These are phyloP conservation scores for Cicer yamashitae DNA, from an alignment of 306 rosid species.

Conservation along the genomic window DNA sequence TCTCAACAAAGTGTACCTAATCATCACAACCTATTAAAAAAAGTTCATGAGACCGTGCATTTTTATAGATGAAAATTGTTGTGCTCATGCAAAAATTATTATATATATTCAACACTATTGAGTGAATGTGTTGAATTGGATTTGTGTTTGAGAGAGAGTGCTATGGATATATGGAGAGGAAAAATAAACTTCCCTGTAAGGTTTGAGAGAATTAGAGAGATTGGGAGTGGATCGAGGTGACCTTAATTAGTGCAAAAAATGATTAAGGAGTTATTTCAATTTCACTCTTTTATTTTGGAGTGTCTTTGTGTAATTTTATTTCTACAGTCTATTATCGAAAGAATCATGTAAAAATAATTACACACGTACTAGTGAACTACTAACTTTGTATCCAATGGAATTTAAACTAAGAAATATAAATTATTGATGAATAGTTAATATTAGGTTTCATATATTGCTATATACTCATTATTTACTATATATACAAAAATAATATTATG, in stretches of 20 bases:
- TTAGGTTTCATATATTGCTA: too few species aligned
- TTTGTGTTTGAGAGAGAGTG: background rate
- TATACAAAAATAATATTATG: too few species aligned
- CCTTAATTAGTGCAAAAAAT: background rate
- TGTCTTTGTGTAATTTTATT: slow-evolving; percentile 3
- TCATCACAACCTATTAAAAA: background rate
- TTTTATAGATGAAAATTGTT: slow-evolving; percentile 1
- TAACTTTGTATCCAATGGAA: background rate
- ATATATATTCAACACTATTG: background rate
- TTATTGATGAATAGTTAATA: background rate
- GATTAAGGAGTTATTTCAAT: background rate
- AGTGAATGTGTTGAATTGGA: slow-evolving; percentile 17
- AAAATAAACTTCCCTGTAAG: background rate
- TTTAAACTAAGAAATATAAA: background rate
- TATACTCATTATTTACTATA: too few species aligned
- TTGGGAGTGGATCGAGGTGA: background rate
- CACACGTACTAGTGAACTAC: background rate
- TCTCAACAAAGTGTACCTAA: background rate
- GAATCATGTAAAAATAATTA: background rate
- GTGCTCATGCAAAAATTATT: background rate
- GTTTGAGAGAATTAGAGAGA: slow-evolving; percentile 38
- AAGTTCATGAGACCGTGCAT: background rate
- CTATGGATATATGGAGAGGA: slow-evolving; percentile 11
- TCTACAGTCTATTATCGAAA: background rate
- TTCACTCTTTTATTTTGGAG: slow-evolving; percentile 14